These are phyloP conservation scores for Trichosanthes truncata DNA, from an alignment of 306 rosid genomes.

Conservation along the genomic window DNA sequence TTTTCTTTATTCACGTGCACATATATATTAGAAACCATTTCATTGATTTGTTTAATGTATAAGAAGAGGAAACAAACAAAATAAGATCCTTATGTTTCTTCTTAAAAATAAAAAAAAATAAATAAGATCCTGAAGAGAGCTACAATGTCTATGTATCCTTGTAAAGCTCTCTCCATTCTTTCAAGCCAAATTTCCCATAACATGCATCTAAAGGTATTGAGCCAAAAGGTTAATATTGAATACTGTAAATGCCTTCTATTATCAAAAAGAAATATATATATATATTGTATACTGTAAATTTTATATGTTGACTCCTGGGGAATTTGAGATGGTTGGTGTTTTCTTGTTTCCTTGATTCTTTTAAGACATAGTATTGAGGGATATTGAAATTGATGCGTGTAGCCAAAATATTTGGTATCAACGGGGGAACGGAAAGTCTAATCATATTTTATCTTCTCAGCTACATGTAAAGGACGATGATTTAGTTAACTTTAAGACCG, in stretches of 20 bases:
- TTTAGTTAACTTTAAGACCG: slow-evolving; percentile 63
- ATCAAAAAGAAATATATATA: no score
- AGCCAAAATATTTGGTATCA: not conserved
- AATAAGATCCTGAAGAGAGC: not conserved
- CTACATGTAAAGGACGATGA: slow-evolving; percentile 62
- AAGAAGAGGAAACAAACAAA: not conserved
- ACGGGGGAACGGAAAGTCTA: not conserved
- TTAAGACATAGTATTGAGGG: not conserved
- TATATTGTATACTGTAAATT: not conserved
- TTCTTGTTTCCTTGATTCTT: not conserved
- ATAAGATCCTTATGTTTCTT: not conserved
- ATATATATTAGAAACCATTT: no score
- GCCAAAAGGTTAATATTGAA: not conserved
- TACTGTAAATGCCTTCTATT: not conserved
- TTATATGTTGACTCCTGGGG: not conserved
- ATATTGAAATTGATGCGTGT: not conserved
- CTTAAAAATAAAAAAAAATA: not conserved
- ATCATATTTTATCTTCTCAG: slow-evolving; percentile 32
- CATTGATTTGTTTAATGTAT: no score
- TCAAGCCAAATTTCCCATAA: not conserved
- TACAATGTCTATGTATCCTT: not conserved
- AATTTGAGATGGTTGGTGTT: not conserved
- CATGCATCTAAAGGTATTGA: not conserved
- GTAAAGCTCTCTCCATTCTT: not conserved
- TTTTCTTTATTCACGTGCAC: no score